Percentiles rank a stretch among this genome's conserved stretches.
These are phyloP conservation scores for Haplographium delicatum DNA, from an alignment of 495 filamentous ascomycete species.

Conservation along the genomic window DNA sequence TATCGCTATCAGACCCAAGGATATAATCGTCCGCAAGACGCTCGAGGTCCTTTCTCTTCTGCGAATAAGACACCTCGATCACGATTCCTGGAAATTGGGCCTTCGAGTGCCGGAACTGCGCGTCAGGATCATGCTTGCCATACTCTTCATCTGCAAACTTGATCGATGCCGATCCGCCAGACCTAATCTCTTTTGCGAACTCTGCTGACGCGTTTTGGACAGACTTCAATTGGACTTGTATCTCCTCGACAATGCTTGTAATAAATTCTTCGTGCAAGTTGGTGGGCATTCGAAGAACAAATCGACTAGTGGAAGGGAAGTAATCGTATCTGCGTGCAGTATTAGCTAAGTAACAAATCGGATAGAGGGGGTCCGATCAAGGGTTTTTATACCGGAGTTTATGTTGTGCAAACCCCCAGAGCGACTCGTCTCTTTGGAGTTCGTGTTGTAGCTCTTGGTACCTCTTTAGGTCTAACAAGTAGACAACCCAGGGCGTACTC, in stretches of 20 bases:
- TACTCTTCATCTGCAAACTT: not conserved
- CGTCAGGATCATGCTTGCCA: conserved; percentile 6
- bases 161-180: not conserved
- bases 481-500: not conserved
- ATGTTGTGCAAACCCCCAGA: conserved; percentile 1
- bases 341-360: not conserved
- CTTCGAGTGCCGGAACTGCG: not conserved
- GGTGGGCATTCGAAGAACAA: conserved; percentile 9
- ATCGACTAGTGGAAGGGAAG: not conserved
- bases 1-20: conserved; percentile 4
- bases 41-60: conserved; percentile 13
- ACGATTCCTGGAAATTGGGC: conserved; percentile 15
- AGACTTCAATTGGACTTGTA: not conserved
- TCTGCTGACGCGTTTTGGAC: not conserved
- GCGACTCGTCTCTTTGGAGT: not conserved
- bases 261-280: conserved; percentile 2
- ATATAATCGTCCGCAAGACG: conserved; percentile 14
- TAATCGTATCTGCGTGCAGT: conserved; percentile 7
- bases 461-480: not conserved
- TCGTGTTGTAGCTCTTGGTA: conserved; percentile 1
- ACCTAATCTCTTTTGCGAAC: conserved; percentile 2
- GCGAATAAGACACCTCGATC: conserved; percentile 15
- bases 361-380: no score
- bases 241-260: not conserved
- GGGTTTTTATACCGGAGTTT: conserved; percentile 3